phyloP scores from a whole-genome alignment of 305 asterid genomes.

The Solanum hybrid region DNA sequence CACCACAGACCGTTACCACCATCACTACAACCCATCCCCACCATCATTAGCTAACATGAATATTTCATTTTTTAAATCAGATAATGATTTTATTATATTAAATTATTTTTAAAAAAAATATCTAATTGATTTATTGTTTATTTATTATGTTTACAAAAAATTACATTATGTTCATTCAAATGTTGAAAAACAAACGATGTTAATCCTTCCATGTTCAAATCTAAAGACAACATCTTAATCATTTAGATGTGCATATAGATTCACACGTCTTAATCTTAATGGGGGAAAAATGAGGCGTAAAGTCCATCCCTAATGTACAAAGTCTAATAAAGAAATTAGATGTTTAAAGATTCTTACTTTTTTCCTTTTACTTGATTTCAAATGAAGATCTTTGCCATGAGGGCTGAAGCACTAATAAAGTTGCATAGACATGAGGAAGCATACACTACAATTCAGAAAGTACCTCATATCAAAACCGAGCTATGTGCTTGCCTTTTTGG shows the following conservation, averaged over 20 bases:
- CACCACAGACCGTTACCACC: not conserved
- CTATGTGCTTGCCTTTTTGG: constrained; percentile 28
- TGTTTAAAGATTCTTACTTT: not conserved
- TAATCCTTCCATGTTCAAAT: not conserved
- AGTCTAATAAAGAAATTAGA: not conserved
- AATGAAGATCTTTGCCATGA: constrained; percentile 38
- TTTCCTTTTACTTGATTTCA: not conserved
- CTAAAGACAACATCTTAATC: not conserved
- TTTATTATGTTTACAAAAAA: not conserved
- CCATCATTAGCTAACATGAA: not conserved
- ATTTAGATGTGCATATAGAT: not conserved
- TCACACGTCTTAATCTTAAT: not conserved
- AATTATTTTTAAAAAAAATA: not conserved
- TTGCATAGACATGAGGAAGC: constrained; percentile 53
- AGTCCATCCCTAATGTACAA: not conserved
- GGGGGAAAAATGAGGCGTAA: not conserved
- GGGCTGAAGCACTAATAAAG: constrained; percentile 45
- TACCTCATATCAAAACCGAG: constrained; percentile 15
- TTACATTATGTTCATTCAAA: not conserved
- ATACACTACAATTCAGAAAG: constrained; percentile 13
- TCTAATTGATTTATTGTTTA: not conserved
- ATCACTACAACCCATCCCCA: not conserved
- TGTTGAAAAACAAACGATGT: not conserved
- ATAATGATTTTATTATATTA: not conserved
- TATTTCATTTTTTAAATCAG: not conserved